Evolutionary conservation across 306 rosid genomes (phyloP).

Genomic region (Arachis stenosperma): DNA sequence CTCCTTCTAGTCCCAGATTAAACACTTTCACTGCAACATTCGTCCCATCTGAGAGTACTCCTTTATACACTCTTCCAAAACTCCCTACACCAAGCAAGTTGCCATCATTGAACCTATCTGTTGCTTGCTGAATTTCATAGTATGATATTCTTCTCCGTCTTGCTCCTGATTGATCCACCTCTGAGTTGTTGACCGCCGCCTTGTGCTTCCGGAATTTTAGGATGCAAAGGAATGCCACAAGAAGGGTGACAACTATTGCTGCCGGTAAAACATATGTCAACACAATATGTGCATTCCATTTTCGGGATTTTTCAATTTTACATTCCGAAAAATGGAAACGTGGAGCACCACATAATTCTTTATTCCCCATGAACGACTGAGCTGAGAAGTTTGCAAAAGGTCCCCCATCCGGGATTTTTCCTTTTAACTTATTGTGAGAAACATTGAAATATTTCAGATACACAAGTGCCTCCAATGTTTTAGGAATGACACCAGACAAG

Average conservation of each 20-base stretch:
- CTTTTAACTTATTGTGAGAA: neutral
- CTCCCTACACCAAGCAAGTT: neutral
- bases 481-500: neutral
- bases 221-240: neutral
- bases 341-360: conserved; percentile 1
- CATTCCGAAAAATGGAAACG: neutral
- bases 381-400: neutral
- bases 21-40: conserved; percentile 1
- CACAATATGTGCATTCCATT: neutral
- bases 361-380: neutral
- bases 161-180: neutral
- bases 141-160: conserved; percentile 1
- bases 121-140: neutral
- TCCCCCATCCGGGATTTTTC: neutral
- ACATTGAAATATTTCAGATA: neutral
- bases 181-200: neutral
- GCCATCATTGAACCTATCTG: neutral
- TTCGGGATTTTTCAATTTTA: neutral
- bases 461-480: neutral
- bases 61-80: neutral
- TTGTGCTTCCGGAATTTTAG: neutral
- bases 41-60: conserved; percentile 1
- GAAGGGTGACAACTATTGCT: neutral
- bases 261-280: neutral
- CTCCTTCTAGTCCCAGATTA: neutral